These are phyloP conservation scores for Oxytropis ochrocephala DNA, from an alignment of 306 rosid genomes.

Conservation along the genomic window DNA sequence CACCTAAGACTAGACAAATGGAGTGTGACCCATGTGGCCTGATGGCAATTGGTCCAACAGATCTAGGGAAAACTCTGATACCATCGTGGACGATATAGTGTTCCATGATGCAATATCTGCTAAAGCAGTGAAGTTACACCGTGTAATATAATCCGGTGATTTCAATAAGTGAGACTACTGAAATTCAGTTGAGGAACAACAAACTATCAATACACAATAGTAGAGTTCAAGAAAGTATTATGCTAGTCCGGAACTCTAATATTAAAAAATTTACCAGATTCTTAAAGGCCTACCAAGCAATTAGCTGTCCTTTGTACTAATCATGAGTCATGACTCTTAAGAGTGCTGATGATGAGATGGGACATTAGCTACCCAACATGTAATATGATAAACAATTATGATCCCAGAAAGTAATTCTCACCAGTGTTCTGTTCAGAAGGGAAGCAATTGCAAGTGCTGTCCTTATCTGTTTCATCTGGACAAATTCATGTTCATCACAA, in stretches of 20 bases:
- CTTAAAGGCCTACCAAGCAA: neutral
- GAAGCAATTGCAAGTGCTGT: slow-evolving; percentile 89
- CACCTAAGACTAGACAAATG: no score
- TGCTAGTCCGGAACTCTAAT: neutral
- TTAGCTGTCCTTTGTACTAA: neutral
- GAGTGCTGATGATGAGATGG: neutral
- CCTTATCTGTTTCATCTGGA: slow-evolving; percentile 88
- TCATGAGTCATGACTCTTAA: neutral
- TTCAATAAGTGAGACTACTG: no score
- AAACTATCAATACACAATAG: no score
- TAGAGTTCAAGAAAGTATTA: no score
- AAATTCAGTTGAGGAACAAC: no score
- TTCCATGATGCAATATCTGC: no score
- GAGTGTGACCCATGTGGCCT: no score
- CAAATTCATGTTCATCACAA: slow-evolving; percentile 18
- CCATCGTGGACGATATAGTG: no score
- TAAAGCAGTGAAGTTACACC: no score
- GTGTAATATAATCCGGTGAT: no score
- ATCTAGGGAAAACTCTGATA: no score
- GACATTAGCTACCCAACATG: neutral
- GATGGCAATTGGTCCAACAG: no score
- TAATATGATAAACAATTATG: neutral
- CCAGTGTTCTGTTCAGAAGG: slow-evolving; percentile 84
- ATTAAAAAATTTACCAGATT: neutral
- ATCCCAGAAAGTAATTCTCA: slow-evolving; percentile 38